Evolutionary conservation across 352 stramenopile genomes (phyloP), one percentile per base, ranked within the genome.

Genomic region (Nannochloropsis limnetica): DNA sequence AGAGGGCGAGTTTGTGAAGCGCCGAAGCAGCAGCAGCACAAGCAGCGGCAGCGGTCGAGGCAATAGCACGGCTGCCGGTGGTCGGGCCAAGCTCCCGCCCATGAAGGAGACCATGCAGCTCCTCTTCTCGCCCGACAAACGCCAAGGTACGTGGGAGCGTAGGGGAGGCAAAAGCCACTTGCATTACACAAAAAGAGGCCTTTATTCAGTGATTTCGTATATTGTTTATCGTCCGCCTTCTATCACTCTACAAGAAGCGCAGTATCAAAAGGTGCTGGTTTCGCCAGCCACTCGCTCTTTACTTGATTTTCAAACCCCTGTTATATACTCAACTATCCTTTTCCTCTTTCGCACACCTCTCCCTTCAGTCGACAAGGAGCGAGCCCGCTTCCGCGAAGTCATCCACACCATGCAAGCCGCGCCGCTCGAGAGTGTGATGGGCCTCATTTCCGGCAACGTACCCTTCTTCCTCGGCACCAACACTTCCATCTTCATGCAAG

Each of bases 61-160:
- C 2, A 74, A 74, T 74, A 31, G n/a, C 25, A 74, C 61, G 25
- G 6, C 54, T 27, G 23, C 54, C 17, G 3, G 8, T 28, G 23
- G 54, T 27, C 61, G 61, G 61, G n/a, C 61, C 9, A 74, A 74
- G 61, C 61, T 74, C n/a, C 61, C 61, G 61, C 61, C 61, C 25
- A 74, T 74, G 61, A 74, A 74, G 61, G 61, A 74, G 61, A 74
- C 61, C 9, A 74, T 74, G 61, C 61, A 74, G 61, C 61, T 74
- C 61, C 61, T 74, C 61, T 74, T 74, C 61, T 74, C 61, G 61
- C 61, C 61, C 15, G 61, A 74, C 22, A 74, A 74, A 74, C 61
- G 61, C 25, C 61, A 74, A 22, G 61, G 61, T 74, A 74, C 61
- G 61, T 49, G 8, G 17, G 37, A 6, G 37, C 17, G n/a, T n/a